Conservation (phyloP, 169 alveolate genomes). For the Plasmodium knowlesi region DNA sequence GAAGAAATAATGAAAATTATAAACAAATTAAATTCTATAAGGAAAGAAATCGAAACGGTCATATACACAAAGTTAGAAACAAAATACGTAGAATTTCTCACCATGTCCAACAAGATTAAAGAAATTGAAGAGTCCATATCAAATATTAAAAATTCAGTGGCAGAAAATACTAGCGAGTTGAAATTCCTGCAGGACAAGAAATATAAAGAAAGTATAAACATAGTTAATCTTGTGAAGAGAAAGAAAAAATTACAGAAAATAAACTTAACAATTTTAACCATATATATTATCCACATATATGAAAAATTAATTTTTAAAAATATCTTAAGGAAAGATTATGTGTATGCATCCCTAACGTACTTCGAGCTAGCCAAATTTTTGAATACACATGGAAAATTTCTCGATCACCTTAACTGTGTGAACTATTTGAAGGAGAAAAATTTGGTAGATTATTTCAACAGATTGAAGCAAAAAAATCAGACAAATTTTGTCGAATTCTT, state of each 20-base stretch:
- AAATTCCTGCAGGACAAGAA: conserved; percentile 43
- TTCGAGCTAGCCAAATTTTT: conserved; percentile 24
- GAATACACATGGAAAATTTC: background rate
- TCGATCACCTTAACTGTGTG: conserved; percentile 34
- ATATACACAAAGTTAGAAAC: conserved; percentile 68
- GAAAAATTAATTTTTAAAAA: conserved; percentile 63
- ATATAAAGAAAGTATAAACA: conserved; percentile 55
- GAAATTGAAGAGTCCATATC: conserved; percentile 27
- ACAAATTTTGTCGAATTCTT: conserved; percentile 50
- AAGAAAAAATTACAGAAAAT: conserved; percentile 43
- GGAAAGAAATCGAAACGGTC: conserved; percentile 71
- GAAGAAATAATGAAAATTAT: conserved; percentile 73
- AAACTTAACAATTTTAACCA: conserved; percentile 47
- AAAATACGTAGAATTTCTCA: conserved; percentile 32
- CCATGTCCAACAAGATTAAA: conserved; percentile 23
- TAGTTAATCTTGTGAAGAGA: conserved; percentile 25
- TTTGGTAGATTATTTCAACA: conserved; percentile 36
- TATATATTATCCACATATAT: conserved; percentile 36
- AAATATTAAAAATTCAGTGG: conserved; percentile 36
- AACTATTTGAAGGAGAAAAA: conserved; percentile 40
- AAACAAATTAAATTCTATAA: conserved; percentile 72
- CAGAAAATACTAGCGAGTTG: conserved; percentile 45
- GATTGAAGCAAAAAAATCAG: conserved; percentile 71
- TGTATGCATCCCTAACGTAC: conserved; percentile 34
- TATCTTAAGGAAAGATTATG: conserved; percentile 59